Evolutionary conservation across 2,329 filamentous ascomycete species (phyloP).

Genomic region (Chaetomium sp.): DNA sequence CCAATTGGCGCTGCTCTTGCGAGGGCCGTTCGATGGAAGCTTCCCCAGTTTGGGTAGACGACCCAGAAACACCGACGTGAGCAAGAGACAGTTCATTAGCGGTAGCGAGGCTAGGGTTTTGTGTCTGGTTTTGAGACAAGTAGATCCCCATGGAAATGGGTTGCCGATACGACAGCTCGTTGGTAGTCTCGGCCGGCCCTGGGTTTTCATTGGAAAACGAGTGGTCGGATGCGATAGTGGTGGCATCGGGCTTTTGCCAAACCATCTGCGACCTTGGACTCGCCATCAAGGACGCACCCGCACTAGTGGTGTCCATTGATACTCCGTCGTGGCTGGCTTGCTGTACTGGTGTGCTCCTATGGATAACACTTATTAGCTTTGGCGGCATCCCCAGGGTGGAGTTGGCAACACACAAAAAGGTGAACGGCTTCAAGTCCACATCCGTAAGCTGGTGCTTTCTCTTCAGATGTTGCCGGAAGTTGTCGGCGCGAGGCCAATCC

Average conservation of each 20-base stretch:
- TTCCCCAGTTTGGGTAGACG: no score
- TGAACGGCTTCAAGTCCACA: constrained; percentile 34
- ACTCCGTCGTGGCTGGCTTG: no score
- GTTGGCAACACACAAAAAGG: constrained; percentile 25
- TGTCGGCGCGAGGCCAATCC: constrained; percentile 74
- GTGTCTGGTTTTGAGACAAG: no score
- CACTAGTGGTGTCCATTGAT: neutral
- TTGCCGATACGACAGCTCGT: neutral
- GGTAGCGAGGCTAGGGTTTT: no score
- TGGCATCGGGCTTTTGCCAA: constrained; percentile 8
- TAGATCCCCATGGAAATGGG: neutral
- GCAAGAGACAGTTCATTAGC: no score
- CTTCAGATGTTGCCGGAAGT: constrained; percentile 73
- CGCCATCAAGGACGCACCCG: neutral
- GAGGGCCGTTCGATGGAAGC: no score
- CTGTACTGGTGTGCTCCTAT: no score
- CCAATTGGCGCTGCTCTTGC: no score
- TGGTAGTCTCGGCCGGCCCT: neutral
- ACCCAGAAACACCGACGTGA: no score
- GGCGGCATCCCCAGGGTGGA: no score
- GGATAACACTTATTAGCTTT: no score
- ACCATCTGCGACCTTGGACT: neutral
- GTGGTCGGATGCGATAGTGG: neutral
- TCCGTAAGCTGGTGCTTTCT: constrained; percentile 53
- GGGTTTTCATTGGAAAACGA: neutral